Base-by-base conservation (phyloP, 306 rosid species). In the Fragaria iinumae region DNA sequence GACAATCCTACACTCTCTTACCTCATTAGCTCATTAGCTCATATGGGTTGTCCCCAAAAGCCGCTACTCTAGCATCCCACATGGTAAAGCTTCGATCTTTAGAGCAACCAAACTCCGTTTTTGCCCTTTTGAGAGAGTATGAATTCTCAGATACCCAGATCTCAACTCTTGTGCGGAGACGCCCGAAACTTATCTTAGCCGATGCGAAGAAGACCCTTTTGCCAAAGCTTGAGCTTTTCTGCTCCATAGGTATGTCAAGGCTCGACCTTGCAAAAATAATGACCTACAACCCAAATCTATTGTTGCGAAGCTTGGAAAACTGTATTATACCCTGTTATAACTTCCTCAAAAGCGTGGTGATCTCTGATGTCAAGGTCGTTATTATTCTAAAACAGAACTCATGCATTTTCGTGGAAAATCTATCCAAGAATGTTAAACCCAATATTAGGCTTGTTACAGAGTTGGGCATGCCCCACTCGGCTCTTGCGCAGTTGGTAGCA, bases 201-300 rank as follows among this genome's bases (percentile, higher is more conserved):
- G 34, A 82, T 71, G 67, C 79, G 38, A 21, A 71, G 6, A 79
- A 74, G 16, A 78, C 69, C 17, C 79, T 84, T 63, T 16, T 67
- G 49, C 86, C 88, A 23, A 85, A 85, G 62, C 52, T 85, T 20
- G 79, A 76, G 71, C 82, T 82, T 73, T 76, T 76, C 65, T 44
- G 55, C 69, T 82, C 89, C 55, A 62, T 44, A 34, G 89, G 89
- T 18, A 8, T 79, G 20, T 80, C 84, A 2, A 73, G 34, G 69
- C 27, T 36, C 36, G 83, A 72, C 11, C 77, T 85, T 14, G 57
- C 78, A 2, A 55, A 32, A 8, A 9, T 11, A 14, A 3, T 86
- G 18, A 44, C 56, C 32, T 18, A 9, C 7, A 38, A 67, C 36
- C 55, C 87, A 5, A 0, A 5, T 0, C n/a, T 83, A 10, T 23